Evolutionary conservation across 169 alveolate species (phyloP).

Genomic region (Eimeria sp.): DNA sequence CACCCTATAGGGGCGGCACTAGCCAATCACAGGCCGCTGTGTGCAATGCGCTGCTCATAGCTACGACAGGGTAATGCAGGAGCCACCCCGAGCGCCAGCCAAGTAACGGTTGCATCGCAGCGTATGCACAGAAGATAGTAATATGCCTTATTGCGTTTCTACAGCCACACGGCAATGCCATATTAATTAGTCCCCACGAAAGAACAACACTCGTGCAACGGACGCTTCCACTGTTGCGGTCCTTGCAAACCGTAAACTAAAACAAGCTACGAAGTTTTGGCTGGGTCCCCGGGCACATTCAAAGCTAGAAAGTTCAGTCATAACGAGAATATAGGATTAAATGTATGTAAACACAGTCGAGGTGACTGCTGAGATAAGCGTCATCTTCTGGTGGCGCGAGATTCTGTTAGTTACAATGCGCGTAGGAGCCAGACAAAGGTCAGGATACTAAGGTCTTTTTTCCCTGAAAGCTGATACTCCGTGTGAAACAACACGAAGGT

Average conservation of each 20-base stretch:
- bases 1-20: slow-evolving; percentile 96
- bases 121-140: neutral
- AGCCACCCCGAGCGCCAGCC: slow-evolving; percentile 99
- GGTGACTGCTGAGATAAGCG: too few species aligned
- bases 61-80: slow-evolving; percentile 98
- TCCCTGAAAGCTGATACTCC: neutral
- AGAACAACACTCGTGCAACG: neutral
- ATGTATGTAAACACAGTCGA: neutral
- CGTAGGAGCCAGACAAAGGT: neutral
- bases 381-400: too few species aligned
- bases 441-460: neutral
- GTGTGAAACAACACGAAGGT: neutral
- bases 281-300: neutral
- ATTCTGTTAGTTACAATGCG: neutral
- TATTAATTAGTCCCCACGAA: neutral
- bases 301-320: neutral
- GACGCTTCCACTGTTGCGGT: neutral
- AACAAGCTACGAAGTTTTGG: neutral
- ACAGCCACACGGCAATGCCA: neutral
- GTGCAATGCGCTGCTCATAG: slow-evolving; percentile 99
- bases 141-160: neutral
- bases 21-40: slow-evolving; percentile 98
- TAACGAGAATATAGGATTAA: neutral
- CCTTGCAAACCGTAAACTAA: neutral
- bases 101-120: slow-evolving; percentile 89